phyloP scores from a whole-genome alignment of 75 land plant species.

The Cupressus sempervirens region DNA sequence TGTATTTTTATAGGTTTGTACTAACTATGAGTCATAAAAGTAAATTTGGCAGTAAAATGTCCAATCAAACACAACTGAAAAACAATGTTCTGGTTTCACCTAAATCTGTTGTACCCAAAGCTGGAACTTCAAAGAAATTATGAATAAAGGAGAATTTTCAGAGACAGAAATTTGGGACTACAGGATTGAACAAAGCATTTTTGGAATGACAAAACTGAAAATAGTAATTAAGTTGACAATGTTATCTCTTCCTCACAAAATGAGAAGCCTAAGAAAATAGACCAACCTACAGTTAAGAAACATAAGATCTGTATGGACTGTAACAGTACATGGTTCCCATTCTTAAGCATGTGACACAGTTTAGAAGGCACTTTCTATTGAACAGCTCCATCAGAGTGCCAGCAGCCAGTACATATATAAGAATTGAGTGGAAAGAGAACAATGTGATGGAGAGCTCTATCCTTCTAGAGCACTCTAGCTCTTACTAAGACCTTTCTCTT shows the following conservation, averaged over 20 bases:
- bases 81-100: neutral
- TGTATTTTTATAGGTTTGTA: neutral
- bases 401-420: neutral
- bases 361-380: neutral
- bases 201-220: neutral
- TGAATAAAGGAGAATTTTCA: neutral
- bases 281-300: neutral
- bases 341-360: neutral
- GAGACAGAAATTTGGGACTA: neutral
- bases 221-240: neutral
- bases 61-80: neutral
- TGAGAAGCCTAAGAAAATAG: neutral
- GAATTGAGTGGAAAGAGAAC: neutral
- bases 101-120: neutral
- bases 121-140: neutral
- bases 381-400: neutral
- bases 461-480: too few species aligned
- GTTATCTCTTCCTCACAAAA: neutral
- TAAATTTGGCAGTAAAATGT: neutral
- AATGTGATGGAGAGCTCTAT: too few species aligned
- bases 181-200: neutral
- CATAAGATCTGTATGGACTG: neutral
- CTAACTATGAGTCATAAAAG: neutral
- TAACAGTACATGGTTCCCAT: neutral
- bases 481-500: too few species aligned